A percentile compares a stretch with the other conserved stretches of the same genome.
phyloP scores from a whole-genome alignment of 1,284 basidiomycete genomes.

The Mycosarcoma maydis region DNA sequence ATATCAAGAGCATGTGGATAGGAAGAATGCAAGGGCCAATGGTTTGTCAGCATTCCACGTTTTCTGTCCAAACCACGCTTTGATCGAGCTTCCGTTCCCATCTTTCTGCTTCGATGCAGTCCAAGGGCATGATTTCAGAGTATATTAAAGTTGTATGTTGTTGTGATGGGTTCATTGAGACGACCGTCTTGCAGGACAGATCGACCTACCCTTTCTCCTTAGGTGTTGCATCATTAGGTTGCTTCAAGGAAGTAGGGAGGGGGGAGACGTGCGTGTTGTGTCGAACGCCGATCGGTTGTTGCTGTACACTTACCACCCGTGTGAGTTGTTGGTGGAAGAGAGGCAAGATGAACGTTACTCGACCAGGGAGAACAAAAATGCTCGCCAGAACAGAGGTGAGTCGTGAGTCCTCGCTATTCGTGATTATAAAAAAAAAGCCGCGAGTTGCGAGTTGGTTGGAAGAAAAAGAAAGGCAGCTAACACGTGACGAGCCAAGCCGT shows the following conservation, averaged over 20 bases:
- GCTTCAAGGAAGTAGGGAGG: neutral
- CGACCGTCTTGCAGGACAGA: slow-evolving; percentile 41
- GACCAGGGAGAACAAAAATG: neutral
- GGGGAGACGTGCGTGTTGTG: neutral
- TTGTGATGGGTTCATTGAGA: slow-evolving; percentile 32
- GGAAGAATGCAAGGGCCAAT: neutral
- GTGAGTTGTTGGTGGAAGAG: slow-evolving; percentile 22
- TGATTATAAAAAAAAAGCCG: neutral
- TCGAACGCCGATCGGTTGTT: neutral
- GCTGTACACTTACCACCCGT: slow-evolving; percentile 8
- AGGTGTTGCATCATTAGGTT: slow-evolving; percentile 34
- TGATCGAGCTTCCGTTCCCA: neutral
- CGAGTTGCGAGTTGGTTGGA: no score
- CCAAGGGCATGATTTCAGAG: slow-evolving; percentile 44
- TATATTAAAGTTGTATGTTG: slow-evolving; percentile 56
- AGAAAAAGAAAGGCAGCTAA: neutral
- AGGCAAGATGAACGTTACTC: neutral
- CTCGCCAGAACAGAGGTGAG: no score
- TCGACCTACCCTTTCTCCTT: slow-evolving; percentile 28
- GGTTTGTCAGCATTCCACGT: neutral
- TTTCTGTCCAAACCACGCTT: neutral
- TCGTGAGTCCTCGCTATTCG: no score
- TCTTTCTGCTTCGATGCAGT: no score
- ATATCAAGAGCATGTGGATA: neutral
- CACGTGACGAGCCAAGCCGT: slow-evolving; percentile 15